These are phyloP conservation scores for Arachis hypogaea DNA, from an alignment of 306 rosid genomes.

Conservation along the genomic window DNA sequence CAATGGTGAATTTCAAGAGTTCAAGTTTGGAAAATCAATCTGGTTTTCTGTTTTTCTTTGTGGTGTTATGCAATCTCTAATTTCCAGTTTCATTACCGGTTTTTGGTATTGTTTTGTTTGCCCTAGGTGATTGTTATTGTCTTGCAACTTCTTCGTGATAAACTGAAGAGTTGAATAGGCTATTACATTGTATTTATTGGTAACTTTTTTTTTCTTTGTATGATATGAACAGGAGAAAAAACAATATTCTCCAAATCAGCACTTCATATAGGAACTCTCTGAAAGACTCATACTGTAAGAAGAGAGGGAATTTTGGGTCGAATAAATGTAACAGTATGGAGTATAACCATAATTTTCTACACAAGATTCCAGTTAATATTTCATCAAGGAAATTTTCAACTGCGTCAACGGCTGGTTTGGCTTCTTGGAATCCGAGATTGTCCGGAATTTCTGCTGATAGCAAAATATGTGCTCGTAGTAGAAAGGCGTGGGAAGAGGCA, in stretches of 20 bases:
- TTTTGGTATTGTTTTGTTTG: too few relatives aligned
- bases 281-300: constrained; percentile 43
- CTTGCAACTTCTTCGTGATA: constrained; percentile 23
- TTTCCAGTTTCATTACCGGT: not conserved
- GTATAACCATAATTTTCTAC: constrained; percentile 26
- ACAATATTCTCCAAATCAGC: constrained; percentile 38
- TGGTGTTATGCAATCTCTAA: not conserved
- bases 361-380: constrained; percentile 29
- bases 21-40: constrained; percentile 8
- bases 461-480: constrained; percentile 5
- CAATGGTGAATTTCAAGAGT: not conserved
- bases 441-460: not conserved
- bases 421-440: not conserved
- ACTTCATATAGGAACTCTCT: constrained; percentile 36
- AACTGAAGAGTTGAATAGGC: constrained; percentile 35
- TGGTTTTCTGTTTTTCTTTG: not conserved
- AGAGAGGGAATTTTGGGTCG: constrained; percentile 45
- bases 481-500: constrained; percentile 30
- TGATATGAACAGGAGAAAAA: constrained; percentile 58
- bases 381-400: constrained; percentile 46
- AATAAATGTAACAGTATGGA: constrained; percentile 31
- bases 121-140: not conserved
- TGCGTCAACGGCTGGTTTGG: constrained; percentile 28
- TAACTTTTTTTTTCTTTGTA: constrained; percentile 23
- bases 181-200: constrained; percentile 26